Conservation (phyloP, 495 filamentous ascomycete genomes). For the Penicillium pancosmium region DNA sequence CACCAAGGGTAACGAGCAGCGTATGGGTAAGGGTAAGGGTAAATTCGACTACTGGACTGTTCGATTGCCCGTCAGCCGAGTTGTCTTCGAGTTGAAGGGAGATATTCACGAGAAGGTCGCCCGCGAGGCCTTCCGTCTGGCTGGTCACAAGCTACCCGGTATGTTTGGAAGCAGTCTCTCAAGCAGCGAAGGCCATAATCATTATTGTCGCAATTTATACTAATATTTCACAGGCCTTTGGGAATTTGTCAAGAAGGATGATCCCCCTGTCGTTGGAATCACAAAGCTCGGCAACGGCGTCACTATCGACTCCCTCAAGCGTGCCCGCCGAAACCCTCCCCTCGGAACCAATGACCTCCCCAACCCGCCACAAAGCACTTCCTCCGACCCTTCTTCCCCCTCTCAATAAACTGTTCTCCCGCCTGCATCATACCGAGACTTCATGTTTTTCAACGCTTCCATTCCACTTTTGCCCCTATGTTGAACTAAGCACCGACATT, state of each 20-base stretch:
- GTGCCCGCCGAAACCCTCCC: slow-evolving; percentile 69
- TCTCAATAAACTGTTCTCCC: slow-evolving; percentile 39
- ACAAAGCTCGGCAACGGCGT: slow-evolving; percentile 86
- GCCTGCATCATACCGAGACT: slow-evolving; percentile 14
- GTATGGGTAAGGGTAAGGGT: slow-evolving; percentile 99
- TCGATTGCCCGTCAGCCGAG: slow-evolving; percentile 80
- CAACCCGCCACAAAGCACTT: slow-evolving; percentile 39
- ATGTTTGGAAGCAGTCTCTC: slow-evolving; percentile 31
- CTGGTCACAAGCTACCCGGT: slow-evolving; percentile 95
- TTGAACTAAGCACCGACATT: slow-evolving; percentile 55
- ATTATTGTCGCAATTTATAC: slow-evolving; percentile 18
- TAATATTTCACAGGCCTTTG: slow-evolving; percentile 68
- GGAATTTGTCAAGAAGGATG: slow-evolving; percentile 93
- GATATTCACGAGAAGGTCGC: slow-evolving; percentile 92
- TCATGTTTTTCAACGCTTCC: slow-evolving; percentile 12
- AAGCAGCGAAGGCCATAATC: neutral
- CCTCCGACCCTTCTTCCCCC: slow-evolving; percentile 41
- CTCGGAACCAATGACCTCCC: slow-evolving; percentile 39
- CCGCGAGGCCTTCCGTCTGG: slow-evolving; percentile 90
- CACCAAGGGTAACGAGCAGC: slow-evolving; percentile 89
- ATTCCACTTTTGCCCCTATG: slow-evolving; percentile 15
- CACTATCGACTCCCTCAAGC: slow-evolving; percentile 77
- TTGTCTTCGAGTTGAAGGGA: slow-evolving; percentile 91
- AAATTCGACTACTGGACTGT: slow-evolving; percentile 95
- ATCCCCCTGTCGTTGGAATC: slow-evolving; percentile 85